Conservation (phyloP, 2,329 filamentous ascomycete species). For the Pseudocercospora vitis region DNA sequence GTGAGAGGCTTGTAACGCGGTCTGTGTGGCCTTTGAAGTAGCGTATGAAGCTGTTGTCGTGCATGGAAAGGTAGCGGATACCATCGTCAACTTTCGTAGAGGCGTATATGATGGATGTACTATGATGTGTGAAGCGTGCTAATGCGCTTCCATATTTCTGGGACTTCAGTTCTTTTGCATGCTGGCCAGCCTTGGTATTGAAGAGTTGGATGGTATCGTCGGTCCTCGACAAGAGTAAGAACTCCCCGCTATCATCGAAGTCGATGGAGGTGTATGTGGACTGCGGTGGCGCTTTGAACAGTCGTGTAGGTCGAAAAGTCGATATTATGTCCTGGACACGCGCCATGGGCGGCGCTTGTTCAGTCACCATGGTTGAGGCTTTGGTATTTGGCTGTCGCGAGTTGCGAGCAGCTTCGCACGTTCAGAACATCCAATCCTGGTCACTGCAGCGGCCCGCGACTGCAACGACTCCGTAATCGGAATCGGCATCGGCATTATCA, state of each 20-base stretch:
- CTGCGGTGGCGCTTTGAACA: slow-evolving; percentile 49
- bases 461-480: background rate
- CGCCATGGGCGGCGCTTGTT: slow-evolving; percentile 39
- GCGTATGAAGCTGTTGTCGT: slow-evolving; percentile 94
- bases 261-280: slow-evolving; percentile 84
- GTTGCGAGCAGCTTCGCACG: background rate
- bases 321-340: slow-evolving; percentile 76
- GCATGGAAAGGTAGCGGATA: slow-evolving; percentile 82
- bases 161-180: slow-evolving; percentile 84
- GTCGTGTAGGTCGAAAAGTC: slow-evolving; percentile 69
- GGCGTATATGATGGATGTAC: slow-evolving; percentile 88
- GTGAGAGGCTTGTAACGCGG: slow-evolving; percentile 75
- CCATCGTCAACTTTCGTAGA: slow-evolving; percentile 93
- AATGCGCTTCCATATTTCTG: slow-evolving; percentile 97
- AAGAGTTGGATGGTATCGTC: slow-evolving; percentile 96
- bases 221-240: slow-evolving; percentile 84
- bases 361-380: slow-evolving; percentile 26
- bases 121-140: slow-evolving; percentile 90
- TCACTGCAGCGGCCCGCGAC: background rate
- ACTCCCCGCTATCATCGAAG: slow-evolving; percentile 93
- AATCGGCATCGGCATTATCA: slow-evolving; percentile 2
- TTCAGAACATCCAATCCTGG: too few species aligned
- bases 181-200: slow-evolving; percentile 85
- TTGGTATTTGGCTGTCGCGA: background rate
- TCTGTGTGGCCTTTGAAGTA: slow-evolving; percentile 92